Evolutionary conservation across 192 early-diverging fungal genomes (phyloP).

Genomic region (Coemansia sp.): DNA sequence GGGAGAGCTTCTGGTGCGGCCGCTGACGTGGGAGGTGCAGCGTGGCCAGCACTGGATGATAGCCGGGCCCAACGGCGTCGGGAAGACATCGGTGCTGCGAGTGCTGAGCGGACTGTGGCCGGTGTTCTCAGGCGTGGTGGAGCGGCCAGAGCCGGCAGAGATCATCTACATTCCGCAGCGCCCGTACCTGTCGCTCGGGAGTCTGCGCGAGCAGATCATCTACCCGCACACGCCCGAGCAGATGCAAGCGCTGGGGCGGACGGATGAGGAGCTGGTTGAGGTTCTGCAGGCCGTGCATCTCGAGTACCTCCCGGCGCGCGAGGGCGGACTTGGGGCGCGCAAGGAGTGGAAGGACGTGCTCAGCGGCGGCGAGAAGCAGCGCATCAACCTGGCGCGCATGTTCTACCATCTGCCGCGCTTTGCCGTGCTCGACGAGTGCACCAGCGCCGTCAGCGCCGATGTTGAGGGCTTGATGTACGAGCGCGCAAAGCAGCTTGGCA

Average conservation of each 20-base stretch:
- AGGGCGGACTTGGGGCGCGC: constrained; percentile 85
- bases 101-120: constrained; percentile 98
- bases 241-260: constrained; percentile 72
- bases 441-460: constrained; percentile 85
- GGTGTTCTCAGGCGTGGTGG: constrained; percentile 76
- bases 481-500: constrained; percentile 76
- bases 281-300: constrained; percentile 86
- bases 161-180: constrained; percentile 98
- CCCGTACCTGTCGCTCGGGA: constrained; percentile 91
- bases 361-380: constrained; percentile 94
- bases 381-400: constrained; percentile 91
- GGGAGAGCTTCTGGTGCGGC: constrained; percentile 87
- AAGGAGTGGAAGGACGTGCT: constrained; percentile 92
- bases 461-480: constrained; percentile 92
- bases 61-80: constrained; percentile 93
- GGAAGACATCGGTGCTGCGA: constrained; percentile 90
- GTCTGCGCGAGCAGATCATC: constrained; percentile 93
- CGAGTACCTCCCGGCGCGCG: constrained; percentile 75
- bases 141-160: constrained; percentile 72
- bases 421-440: constrained; percentile 95
- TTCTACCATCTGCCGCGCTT: constrained; percentile 95
- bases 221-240: constrained; percentile 92
- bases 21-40: constrained; percentile 81
- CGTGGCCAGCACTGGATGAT: constrained; percentile 93
- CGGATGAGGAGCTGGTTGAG: constrained; percentile 80